A percentile compares a stretch with the other conserved stretches of the same genome.
These are phyloP conservation scores for Pleoardoris graminearum DNA, from an alignment of 2,329 filamentous ascomycete species.

Conservation along the genomic window DNA sequence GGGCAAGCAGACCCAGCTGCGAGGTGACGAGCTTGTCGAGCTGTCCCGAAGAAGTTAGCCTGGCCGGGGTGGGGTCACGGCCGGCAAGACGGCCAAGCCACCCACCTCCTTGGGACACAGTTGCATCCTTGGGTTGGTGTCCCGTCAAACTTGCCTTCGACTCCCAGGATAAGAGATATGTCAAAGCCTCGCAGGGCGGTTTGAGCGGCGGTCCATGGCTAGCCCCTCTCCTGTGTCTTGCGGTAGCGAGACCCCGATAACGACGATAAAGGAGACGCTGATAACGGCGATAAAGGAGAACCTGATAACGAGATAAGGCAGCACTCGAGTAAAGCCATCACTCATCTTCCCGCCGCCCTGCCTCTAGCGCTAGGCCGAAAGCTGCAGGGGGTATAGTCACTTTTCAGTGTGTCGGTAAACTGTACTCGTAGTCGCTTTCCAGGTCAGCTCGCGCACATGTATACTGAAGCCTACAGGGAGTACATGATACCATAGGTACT, in stretches of 20 bases:
- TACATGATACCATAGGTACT: too few species aligned
- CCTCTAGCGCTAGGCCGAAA: not conserved
- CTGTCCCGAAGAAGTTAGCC: constrained; percentile 54
- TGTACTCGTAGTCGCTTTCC: too few species aligned
- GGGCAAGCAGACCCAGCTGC: constrained; percentile 83
- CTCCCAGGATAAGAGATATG: not conserved
- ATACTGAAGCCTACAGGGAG: too few species aligned
- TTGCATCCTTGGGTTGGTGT: too few species aligned
- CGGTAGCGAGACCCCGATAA: constrained; percentile 4
- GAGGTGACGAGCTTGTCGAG: constrained; percentile 95
- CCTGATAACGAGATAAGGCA: constrained; percentile 7
- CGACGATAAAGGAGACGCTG: too few species aligned
- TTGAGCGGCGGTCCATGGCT: not conserved
- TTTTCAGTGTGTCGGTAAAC: too few species aligned
- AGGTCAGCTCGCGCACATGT: too few species aligned
- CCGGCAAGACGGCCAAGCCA: constrained; percentile 9
- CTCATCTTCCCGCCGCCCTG: not conserved
- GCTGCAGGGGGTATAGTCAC: too few species aligned
- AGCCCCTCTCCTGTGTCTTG: not conserved
- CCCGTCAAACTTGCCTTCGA: too few species aligned
- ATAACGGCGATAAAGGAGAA: too few species aligned
- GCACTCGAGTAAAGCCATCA: constrained; percentile 4
- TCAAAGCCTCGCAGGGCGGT: not conserved
- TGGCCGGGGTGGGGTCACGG: constrained; percentile 8
- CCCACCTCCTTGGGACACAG: constrained; percentile 45